Evolutionary conservation across 2,329 filamentous ascomycete genomes (phyloP).

Genomic region (Exserohilum turcica): DNA sequence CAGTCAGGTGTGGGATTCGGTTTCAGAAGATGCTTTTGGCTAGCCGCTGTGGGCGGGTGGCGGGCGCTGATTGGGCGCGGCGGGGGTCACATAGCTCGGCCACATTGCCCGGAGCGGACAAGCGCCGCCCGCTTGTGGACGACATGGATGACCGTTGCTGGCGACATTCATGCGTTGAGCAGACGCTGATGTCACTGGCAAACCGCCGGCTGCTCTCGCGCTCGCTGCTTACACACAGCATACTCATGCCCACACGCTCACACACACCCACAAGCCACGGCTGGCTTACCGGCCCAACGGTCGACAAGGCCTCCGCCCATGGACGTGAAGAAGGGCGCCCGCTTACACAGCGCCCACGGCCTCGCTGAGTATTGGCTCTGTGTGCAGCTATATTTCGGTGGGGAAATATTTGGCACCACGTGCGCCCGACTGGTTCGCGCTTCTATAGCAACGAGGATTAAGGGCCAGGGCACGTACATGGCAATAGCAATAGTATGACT

Average conservation of each 20-base stretch:
- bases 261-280: too few relatives aligned
- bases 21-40: slow-evolving; percentile 45
- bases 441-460: slow-evolving; percentile 18
- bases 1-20: slow-evolving; percentile 38
- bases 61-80: slow-evolving; percentile 29
- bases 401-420: slow-evolving; percentile 11
- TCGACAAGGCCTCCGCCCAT: slow-evolving; percentile 9
- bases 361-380: too few relatives aligned
- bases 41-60: slow-evolving; percentile 32
- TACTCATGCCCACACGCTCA: not conserved
- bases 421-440: slow-evolving; percentile 28
- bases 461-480: slow-evolving; percentile 17
- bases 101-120: slow-evolving; percentile 31
- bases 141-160: slow-evolving; percentile 30
- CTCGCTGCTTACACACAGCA: not conserved
- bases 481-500: too few relatives aligned
- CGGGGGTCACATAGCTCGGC: slow-evolving; percentile 35
- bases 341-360: too few relatives aligned
- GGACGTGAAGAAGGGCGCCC: not conserved
- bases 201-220: slow-evolving; percentile 1
- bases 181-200: slow-evolving; percentile 32
- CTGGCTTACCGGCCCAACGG: slow-evolving; percentile 10
- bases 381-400: slow-evolving; percentile 18
- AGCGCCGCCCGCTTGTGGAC: slow-evolving; percentile 36
- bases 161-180: slow-evolving; percentile 35